A percentile compares a stretch with the other conserved stretches of the same genome.
phyloP scores from a whole-genome alignment of 306 rosid genomes.

The Gastrolobium bilobum region DNA sequence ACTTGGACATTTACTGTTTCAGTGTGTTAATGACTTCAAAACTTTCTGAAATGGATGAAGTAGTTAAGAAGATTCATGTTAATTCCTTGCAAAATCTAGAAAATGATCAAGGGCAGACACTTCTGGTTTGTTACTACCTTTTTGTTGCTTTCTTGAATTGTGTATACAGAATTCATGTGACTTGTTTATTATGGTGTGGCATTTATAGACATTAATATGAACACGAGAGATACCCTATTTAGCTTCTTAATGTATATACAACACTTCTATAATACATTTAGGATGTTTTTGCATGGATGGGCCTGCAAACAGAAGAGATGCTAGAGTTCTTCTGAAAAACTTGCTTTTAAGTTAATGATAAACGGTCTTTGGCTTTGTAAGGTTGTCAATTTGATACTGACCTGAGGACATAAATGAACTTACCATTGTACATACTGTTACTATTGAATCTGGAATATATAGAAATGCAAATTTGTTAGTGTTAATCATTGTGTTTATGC shows the following conservation, averaged over 20 bases:
- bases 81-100: slow-evolving; percentile 58
- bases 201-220: slow-evolving; percentile 33
- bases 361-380: slow-evolving; percentile 26
- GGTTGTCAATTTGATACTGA: slow-evolving; percentile 27
- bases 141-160: slow-evolving; percentile 33
- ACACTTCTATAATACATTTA: slow-evolving; percentile 18
- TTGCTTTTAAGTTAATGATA: slow-evolving; percentile 33
- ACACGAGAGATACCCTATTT: slow-evolving; percentile 19
- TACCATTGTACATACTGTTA: neutral
- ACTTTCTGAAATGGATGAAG: slow-evolving; percentile 94
- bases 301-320: slow-evolving; percentile 6
- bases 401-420: slow-evolving; percentile 21
- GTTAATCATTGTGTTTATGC: slow-evolving; percentile 35
- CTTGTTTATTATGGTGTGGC: slow-evolving; percentile 22
- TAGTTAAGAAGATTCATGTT: slow-evolving; percentile 81
- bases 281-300: slow-evolving; percentile 36
- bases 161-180: slow-evolving; percentile 21
- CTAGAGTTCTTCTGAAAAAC: slow-evolving; percentile 14
- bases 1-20: slow-evolving; percentile 55
- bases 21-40: slow-evolving; percentile 87
- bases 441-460: slow-evolving; percentile 24
- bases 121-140: slow-evolving; percentile 75
- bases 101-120: slow-evolving; percentile 68
- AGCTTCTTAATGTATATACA: slow-evolving; percentile 7
- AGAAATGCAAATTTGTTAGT: slow-evolving; percentile 5